Conservation (phyloP, 1,139 yeast genomes). For the Taiozyma onychis region DNA sequence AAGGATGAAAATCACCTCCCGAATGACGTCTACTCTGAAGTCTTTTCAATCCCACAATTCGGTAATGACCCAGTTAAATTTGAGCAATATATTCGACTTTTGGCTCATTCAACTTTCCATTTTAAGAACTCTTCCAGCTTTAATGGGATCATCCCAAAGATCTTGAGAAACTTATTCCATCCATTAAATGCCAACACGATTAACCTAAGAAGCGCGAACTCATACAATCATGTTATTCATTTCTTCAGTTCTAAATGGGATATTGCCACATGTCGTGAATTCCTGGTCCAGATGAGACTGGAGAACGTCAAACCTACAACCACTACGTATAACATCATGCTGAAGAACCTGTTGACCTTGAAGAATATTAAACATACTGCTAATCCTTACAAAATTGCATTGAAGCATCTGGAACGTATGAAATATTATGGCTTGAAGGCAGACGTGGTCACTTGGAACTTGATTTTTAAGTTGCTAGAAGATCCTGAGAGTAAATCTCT, state of each 20-base stretch:
- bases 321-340: constrained; percentile 38
- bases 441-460: constrained; percentile 36
- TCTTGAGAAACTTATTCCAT: constrained; percentile 35
- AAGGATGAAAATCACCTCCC: constrained; percentile 5
- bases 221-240: constrained; percentile 40
- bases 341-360: constrained; percentile 24
- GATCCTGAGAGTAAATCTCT: constrained; percentile 26
- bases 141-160: constrained; percentile 31
- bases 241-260: constrained; percentile 33
- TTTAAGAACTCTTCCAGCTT: constrained; percentile 27
- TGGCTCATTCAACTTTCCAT: constrained; percentile 32
- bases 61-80: constrained; percentile 22
- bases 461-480: constrained; percentile 24
- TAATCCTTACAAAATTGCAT: constrained; percentile 27
- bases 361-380: constrained; percentile 25
- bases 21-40: constrained; percentile 24
- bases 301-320: constrained; percentile 33
- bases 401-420: constrained; percentile 32
- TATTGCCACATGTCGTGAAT: constrained; percentile 37
- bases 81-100: constrained; percentile 27
- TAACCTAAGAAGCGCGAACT: constrained; percentile 28
- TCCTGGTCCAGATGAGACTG: constrained; percentile 34
- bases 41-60: constrained; percentile 31
- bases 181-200: constrained; percentile 33
- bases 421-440: constrained; percentile 24